Evolutionary conservation across 768 basidiomycete species (phyloP), one percentile per base, ranked within the genome.

Genomic region (Lenzites betulinus): DNA sequence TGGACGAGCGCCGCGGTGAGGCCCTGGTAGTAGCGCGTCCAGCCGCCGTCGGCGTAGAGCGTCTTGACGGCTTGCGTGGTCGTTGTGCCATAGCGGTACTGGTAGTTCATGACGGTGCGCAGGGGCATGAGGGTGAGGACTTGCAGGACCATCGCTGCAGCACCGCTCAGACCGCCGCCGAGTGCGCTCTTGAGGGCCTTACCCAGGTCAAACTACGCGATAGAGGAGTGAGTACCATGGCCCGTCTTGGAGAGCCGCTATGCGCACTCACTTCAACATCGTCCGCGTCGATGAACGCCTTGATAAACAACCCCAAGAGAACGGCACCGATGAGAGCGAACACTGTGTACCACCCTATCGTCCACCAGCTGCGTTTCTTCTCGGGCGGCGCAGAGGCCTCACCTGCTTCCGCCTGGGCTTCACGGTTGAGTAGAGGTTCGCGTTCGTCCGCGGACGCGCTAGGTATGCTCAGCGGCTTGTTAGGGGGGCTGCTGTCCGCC

Each of bases 81-180:
- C 1, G 85, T 82, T 2, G 88, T 89, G n/a, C 95, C 95, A 70
- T 86, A 95, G 54, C 89, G 85, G 72, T 95, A 94, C 76, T 95
- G 93, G 70, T 92, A 97, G 78, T 98, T 98, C 96, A 98, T 98
- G 56, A 95, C 82, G 2, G 95, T 97, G n/a, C 93, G 84, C n/a
- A 96, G 74, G 6, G 93, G 94, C 94, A 97, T 97, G 59, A 96
- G 81, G 1, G 87, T 85, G 51, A 97, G 72, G 18, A 98, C 96
- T 71, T 98, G 96, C 6, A 98, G 78, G 4, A 98, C 83, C 96
- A 98, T 98, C 0, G 95, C 95, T 83, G 90, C 89, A 16, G 93
- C 92, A 48, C 95, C 95, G 65, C 90, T 93, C 50, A 95, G 74
- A 4, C 95, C 95, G 23, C 96, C 95, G 8, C 96, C 95, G 0